A percentile compares a stretch with the other conserved stretches of the same genome.
These are phyloP conservation scores for Talaromyces sp. DNA, from an alignment of 2,329 filamentous ascomycete species.

Conservation along the genomic window DNA sequence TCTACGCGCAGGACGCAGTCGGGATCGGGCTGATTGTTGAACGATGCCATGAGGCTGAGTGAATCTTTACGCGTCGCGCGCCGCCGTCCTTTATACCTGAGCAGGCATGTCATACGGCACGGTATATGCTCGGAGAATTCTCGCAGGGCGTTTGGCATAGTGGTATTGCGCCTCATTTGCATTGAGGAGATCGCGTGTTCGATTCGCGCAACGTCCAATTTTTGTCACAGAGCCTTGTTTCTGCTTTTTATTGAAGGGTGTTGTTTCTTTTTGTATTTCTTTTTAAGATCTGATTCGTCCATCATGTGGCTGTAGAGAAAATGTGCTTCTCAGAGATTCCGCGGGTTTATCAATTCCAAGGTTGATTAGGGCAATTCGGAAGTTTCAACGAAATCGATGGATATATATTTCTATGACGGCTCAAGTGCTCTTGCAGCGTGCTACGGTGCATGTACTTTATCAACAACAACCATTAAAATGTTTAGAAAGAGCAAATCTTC, in stretches of 20 bases:
- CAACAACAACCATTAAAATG: too few relatives aligned
- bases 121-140: not conserved
- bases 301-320: not conserved
- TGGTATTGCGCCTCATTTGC: slow-evolving; percentile 12
- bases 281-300: not conserved
- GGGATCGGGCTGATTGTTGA: not conserved
- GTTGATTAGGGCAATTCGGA: not conserved
- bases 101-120: too few relatives aligned
- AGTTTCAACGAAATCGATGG: too few relatives aligned
- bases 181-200: slow-evolving; percentile 12
- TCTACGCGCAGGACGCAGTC: not conserved
- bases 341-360: too few relatives aligned
- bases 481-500: too few relatives aligned
- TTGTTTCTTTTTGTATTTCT: not conserved
- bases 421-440: too few relatives aligned
- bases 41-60: not conserved
- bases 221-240: not conserved
- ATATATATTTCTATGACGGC: too few relatives aligned
- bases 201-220: slow-evolving; percentile 9
- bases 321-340: not conserved
- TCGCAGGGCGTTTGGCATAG: slow-evolving; percentile 10
- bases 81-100: too few relatives aligned
- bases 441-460: too few relatives aligned
- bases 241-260: not conserved
- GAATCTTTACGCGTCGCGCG: not conserved